These are phyloP conservation scores for Dryadomyces sulphureus DNA, from an alignment of 2,329 filamentous ascomycete genomes.

Conservation along the genomic window DNA sequence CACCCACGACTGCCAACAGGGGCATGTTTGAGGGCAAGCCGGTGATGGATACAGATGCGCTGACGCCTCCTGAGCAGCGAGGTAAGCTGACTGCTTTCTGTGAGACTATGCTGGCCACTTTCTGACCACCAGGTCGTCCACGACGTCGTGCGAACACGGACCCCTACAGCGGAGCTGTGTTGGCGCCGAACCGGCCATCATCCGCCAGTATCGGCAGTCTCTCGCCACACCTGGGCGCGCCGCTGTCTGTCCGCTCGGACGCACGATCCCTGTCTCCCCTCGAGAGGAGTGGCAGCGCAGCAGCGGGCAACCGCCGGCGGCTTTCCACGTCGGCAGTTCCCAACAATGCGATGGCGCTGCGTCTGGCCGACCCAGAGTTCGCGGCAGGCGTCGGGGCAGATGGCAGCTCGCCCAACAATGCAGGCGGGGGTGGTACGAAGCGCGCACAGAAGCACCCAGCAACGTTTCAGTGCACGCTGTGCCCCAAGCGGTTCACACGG, in stretches of 20 bases:
- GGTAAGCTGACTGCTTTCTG: conserved; percentile 26
- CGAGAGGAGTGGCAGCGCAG: conserved; percentile 34
- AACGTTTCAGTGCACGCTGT: conserved; percentile 87
- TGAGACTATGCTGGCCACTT: neutral
- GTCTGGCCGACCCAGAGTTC: conserved; percentile 77
- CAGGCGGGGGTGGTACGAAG: conserved; percentile 48
- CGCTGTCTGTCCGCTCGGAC: conserved; percentile 28
- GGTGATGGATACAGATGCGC: conserved; percentile 57
- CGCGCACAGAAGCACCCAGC: conserved; percentile 95
- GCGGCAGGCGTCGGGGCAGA: conserved; percentile 52
- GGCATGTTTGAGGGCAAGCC: conserved; percentile 52
- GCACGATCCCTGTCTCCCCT: conserved; percentile 44
- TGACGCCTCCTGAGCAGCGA: conserved; percentile 62
- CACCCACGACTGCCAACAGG: conserved; percentile 45
- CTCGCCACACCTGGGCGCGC: conserved; percentile 35
- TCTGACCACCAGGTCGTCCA: conserved; percentile 25
- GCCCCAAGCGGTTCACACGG: conserved; percentile 88
- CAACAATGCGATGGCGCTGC: conserved; percentile 63
- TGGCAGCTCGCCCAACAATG: conserved; percentile 34
- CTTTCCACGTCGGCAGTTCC: conserved; percentile 50
- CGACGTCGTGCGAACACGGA: conserved; percentile 44
- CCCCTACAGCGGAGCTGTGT: conserved; percentile 37
- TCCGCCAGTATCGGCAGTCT: conserved; percentile 20
- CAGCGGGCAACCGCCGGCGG: conserved; percentile 34
- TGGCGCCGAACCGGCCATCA: conserved; percentile 22